Evolutionary conservation across 2,329 filamentous ascomycete genomes (phyloP).

Genomic region (Clarireedia paspali): DNA sequence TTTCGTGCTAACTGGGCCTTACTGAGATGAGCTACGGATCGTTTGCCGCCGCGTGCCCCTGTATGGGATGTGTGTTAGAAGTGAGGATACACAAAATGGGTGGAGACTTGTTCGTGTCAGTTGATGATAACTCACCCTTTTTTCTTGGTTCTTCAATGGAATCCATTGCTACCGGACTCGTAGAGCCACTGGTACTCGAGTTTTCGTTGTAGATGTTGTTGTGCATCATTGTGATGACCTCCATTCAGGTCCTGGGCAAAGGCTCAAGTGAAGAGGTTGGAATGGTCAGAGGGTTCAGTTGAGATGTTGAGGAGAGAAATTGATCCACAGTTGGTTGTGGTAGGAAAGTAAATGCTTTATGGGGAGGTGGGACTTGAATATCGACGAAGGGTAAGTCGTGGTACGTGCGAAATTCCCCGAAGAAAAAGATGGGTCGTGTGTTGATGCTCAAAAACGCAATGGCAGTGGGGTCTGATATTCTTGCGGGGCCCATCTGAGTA

Average conservation of each 20-base stretch:
- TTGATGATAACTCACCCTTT: neutral
- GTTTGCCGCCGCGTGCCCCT: conserved; percentile 40
- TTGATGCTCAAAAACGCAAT: neutral
- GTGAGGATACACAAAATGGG: neutral
- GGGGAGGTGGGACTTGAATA: neutral
- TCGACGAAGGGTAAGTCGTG: neutral
- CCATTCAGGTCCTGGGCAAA: neutral
- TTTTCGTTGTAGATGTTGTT: neutral
- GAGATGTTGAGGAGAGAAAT: neutral
- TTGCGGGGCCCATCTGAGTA: neutral
- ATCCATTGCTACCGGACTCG: neutral
- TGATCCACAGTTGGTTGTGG: neutral
- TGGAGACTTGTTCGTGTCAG: neutral
- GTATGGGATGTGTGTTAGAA: neutral
- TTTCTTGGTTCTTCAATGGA: neutral
- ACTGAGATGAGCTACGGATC: conserved; percentile 78
- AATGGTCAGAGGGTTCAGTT: neutral
- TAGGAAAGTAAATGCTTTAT: neutral
- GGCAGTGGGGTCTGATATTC: neutral
- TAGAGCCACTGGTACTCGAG: neutral
- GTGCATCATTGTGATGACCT: neutral
- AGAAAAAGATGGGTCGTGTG: neutral
- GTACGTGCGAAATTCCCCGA: neutral
- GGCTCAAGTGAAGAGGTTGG: neutral
- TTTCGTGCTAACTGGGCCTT: conserved; percentile 82